phyloP scores from a whole-genome alignment of 805 yeast species.

The Spencermartinsiella europaea region DNA sequence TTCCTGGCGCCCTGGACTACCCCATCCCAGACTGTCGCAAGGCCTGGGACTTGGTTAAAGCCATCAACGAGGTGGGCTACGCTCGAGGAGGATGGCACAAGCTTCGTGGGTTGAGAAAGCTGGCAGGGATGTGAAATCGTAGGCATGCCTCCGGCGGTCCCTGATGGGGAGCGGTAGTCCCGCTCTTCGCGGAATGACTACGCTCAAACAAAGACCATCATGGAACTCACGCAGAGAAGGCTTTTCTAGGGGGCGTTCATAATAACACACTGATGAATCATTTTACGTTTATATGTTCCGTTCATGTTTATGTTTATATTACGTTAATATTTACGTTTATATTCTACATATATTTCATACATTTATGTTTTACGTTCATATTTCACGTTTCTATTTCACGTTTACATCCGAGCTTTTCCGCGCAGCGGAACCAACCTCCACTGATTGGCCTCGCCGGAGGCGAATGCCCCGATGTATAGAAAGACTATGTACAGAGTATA shows the following conservation, averaged over 20 bases:
- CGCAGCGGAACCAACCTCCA: neutral
- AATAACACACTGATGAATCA: too few relatives aligned
- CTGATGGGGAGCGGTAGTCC: too few relatives aligned
- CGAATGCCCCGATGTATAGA: neutral
- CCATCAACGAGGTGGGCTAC: slow-evolving; percentile 81
- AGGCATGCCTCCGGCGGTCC: too few relatives aligned
- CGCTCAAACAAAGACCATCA: too few relatives aligned
- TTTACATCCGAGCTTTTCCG: too few relatives aligned
- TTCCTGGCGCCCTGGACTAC: slow-evolving; percentile 87
- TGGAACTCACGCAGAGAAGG: too few relatives aligned
- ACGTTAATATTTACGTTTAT: too few relatives aligned
- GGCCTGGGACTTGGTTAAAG: slow-evolving; percentile 85
- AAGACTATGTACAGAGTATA: neutral
- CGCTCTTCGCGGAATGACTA: too few relatives aligned
- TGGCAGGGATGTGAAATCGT: slow-evolving; percentile 13
- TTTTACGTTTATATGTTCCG: too few relatives aligned
- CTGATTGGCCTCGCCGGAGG: neutral
- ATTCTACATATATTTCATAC: neutral
- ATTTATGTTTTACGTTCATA: neutral
- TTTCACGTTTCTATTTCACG: too few relatives aligned
- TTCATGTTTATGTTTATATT: too few relatives aligned
- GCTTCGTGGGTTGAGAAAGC: slow-evolving; percentile 16
- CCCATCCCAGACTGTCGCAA: slow-evolving; percentile 75
- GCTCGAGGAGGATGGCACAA: slow-evolving; percentile 53
- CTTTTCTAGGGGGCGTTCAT: too few relatives aligned